These are phyloP conservation scores for Ephemerocybe angulata DNA, from an alignment of 768 basidiomycete species.

Conservation along the genomic window DNA sequence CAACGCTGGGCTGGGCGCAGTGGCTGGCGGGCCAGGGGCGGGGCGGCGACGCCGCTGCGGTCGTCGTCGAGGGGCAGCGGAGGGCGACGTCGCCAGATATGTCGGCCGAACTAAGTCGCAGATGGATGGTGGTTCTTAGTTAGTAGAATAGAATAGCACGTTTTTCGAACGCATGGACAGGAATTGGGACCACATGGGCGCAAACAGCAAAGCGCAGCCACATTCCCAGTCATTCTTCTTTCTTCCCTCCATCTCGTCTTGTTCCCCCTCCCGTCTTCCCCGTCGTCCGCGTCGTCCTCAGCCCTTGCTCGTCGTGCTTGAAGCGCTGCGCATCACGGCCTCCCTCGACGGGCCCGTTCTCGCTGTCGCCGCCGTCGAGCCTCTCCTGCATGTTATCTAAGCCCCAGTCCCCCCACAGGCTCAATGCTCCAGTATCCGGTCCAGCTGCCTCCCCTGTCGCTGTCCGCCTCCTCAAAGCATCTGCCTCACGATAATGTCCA, in stretches of 20 bases:
- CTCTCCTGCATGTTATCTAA: constrained; percentile 34
- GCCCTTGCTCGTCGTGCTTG: constrained; percentile 8
- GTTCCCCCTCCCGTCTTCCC: constrained; percentile 7
- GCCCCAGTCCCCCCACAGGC: constrained; percentile 25
- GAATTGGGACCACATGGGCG: constrained; percentile 22
- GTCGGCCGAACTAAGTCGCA: constrained; percentile 31
- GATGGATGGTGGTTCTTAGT: constrained; percentile 26
- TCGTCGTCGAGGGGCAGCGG: constrained; percentile 30
- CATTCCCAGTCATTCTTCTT: constrained; percentile 17
- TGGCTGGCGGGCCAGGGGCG: constrained; percentile 43
- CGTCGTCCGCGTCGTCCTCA: constrained; percentile 7
- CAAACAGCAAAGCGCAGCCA: constrained; percentile 19
- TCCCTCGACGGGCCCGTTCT: constrained; percentile 20
- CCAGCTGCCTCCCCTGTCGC: constrained; percentile 39
- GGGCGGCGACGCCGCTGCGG: constrained; percentile 37
- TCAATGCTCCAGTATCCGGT: constrained; percentile 61
- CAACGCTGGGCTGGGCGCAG: constrained; percentile 41
- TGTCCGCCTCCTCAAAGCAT: constrained; percentile 34
- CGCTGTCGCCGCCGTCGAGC: constrained; percentile 10
- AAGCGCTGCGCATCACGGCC: constrained; percentile 2
- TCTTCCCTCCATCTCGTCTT: constrained; percentile 25
- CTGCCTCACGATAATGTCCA: constrained; percentile 19
- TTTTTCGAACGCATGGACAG: constrained; percentile 6
- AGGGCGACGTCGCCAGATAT: constrained; percentile 20
- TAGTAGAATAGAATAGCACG: background rate